Conservation (phyloP, 2,329 filamentous ascomycete genomes). For the Hypoxylon sp. region DNA sequence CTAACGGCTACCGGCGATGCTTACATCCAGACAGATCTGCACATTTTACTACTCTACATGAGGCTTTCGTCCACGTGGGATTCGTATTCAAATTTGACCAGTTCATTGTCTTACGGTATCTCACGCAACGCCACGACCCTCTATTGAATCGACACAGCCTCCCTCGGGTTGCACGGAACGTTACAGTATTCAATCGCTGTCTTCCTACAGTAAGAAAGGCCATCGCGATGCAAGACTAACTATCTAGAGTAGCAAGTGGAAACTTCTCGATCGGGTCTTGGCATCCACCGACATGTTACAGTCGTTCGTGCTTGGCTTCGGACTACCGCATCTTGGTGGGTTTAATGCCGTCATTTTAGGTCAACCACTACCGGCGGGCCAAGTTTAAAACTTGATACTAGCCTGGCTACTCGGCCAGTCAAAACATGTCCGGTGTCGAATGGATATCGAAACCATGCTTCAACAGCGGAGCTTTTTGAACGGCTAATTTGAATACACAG, state of each 20-base stretch:
- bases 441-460: slow-evolving; percentile 11
- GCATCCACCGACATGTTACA: slow-evolving; percentile 12
- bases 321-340: slow-evolving; percentile 21
- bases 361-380: slow-evolving; percentile 31
- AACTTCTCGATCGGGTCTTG: slow-evolving; percentile 17
- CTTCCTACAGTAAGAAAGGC: neutral
- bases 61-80: slow-evolving; percentile 3
- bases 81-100: slow-evolving; percentile 24
- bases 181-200: neutral
- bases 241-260: slow-evolving; percentile 2
- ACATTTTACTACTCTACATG: neutral
- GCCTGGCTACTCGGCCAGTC: slow-evolving; percentile 9
- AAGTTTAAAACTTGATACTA: slow-evolving; percentile 33
- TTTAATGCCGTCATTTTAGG: slow-evolving; percentile 36
- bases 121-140: slow-evolving; percentile 9
- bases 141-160: slow-evolving; percentile 16
- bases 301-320: slow-evolving; percentile 24
- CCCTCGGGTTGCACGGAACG: slow-evolving; percentile 16
- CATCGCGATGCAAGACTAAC: neutral
- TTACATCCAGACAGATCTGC: slow-evolving; percentile 2
- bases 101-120: slow-evolving; percentile 5
- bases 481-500: neutral
- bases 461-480: neutral
- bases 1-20: neutral
- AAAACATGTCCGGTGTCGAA: slow-evolving; percentile 26